These are phyloP conservation scores for Orbilia ellipsospora DNA, from an alignment of 2,329 filamentous ascomycete species.

Conservation along the genomic window DNA sequence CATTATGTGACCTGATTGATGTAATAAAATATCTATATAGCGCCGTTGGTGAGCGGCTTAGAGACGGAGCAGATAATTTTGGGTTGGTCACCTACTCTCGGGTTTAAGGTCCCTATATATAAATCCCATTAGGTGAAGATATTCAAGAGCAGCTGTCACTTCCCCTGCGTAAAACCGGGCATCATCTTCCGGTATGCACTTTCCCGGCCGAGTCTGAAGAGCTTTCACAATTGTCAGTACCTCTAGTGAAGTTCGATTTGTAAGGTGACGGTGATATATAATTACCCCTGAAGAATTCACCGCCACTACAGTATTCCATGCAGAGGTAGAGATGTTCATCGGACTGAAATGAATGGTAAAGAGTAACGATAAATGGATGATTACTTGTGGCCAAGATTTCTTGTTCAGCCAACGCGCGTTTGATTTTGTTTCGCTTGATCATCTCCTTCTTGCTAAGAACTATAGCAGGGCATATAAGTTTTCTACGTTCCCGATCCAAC, in stretches of 20 bases:
- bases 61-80: too few species aligned
- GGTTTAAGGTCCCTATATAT: constrained; percentile 98
- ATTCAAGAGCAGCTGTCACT: constrained; percentile 94
- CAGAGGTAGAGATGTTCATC: constrained; percentile 99
- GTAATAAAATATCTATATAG: constrained; percentile 86
- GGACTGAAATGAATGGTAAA: constrained; percentile 99
- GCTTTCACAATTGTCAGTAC: constrained; percentile 65
- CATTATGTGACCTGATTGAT: constrained; percentile 99
- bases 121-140: constrained; percentile 98
- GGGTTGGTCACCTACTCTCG: constrained; percentile 74
- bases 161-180: constrained; percentile 97
- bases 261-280: background rate
- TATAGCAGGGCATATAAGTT: constrained; percentile 62
- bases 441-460: constrained; percentile 99
- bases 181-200: constrained; percentile 96
- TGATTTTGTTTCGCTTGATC: constrained; percentile 99
- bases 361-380: constrained; percentile 97
- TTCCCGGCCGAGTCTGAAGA: constrained; percentile 93
- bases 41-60: constrained; percentile 61
- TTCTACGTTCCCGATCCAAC: background rate
- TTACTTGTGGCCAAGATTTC: constrained; percentile 99
- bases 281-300: constrained; percentile 87
- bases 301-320: constrained; percentile 99
- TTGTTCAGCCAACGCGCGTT: constrained; percentile 94
- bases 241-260: background rate